Conservation (phyloP, 1,139 yeast species). For the Yamadazyma buinensis region DNA sequence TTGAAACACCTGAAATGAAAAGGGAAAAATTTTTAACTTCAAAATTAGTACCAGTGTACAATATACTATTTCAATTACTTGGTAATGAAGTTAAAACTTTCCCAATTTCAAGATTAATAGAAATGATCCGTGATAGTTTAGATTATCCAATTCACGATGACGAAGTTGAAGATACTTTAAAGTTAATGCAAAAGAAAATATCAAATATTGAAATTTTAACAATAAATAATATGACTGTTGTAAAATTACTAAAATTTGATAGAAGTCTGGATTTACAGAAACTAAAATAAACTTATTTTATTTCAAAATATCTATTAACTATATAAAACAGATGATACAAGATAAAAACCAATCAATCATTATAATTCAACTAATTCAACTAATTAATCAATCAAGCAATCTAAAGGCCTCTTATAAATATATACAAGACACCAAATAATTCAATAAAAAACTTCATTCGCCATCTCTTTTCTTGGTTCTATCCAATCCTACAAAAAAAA, state of each 20-base stretch:
- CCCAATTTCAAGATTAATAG: constrained; percentile 23
- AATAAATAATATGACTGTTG: constrained; percentile 23
- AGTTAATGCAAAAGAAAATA: constrained; percentile 17
- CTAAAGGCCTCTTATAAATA: too few relatives aligned
- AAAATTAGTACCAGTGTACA: constrained; percentile 38
- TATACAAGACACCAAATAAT: too few relatives aligned
- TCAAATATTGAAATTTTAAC: constrained; percentile 14
- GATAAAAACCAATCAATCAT: too few relatives aligned
- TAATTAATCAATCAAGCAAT: constrained; percentile 1
- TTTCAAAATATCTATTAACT: constrained; percentile 4
- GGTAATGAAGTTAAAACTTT: constrained; percentile 14
- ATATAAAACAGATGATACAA: constrained; percentile 1
- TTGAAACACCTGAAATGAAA: constrained; percentile 29
- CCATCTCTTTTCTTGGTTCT: too few relatives aligned
- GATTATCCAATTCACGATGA: constrained; percentile 27
- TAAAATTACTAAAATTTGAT: constrained; percentile 24
- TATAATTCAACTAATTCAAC: too few relatives aligned
- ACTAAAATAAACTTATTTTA: constrained; percentile 10
- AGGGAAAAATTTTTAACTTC: constrained; percentile 36
- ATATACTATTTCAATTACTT: constrained; percentile 31
- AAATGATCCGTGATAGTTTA: constrained; percentile 33
- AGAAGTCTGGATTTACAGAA: constrained; percentile 23
- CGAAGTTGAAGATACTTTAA: constrained; percentile 30
- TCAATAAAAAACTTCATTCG: too few relatives aligned
- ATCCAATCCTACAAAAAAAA: too few relatives aligned